Percentiles rank a stretch among this genome's conserved stretches.
Conservation (phyloP, 768 basidiomycete species). For the Heimioporus sp. region DNA sequence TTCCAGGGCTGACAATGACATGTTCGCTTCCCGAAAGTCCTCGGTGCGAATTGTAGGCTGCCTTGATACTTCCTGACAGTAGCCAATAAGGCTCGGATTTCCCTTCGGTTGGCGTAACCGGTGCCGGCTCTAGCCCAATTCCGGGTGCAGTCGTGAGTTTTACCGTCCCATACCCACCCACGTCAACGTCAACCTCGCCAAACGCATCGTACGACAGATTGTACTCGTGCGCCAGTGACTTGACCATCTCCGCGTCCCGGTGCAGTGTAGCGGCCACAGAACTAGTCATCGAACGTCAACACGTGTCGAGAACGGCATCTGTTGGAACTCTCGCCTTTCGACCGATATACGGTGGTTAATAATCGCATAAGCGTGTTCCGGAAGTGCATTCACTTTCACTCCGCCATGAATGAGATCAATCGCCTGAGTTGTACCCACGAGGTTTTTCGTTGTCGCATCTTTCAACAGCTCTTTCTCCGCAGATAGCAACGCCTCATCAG, state of each 20-base stretch:
- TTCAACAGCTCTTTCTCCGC: constrained; percentile 49
- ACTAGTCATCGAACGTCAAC: constrained; percentile 8
- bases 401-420: constrained; percentile 69
- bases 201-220: constrained; percentile 63
- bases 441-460: constrained; percentile 40
- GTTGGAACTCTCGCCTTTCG: constrained; percentile 41
- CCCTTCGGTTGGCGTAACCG: constrained; percentile 46
- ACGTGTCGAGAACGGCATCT: too few species aligned
- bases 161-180: constrained; percentile 34
- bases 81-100: constrained; percentile 42
- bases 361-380: constrained; percentile 66
- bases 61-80: constrained; percentile 64
- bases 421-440: constrained; percentile 74
- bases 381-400: constrained; percentile 76
- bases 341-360: constrained; percentile 73
- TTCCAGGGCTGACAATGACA: constrained; percentile 47
- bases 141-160: constrained; percentile 48
- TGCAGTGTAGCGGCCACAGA: constrained; percentile 43
- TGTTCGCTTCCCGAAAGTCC: constrained; percentile 31
- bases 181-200: constrained; percentile 38
- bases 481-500: constrained; percentile 48
- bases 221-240: constrained; percentile 45
- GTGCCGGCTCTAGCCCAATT: constrained; percentile 60
- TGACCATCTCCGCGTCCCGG: constrained; percentile 43
- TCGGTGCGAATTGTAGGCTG: constrained; percentile 53